A percentile compares a stretch with the other conserved stretches of the same genome.
Evolutionary conservation across 345 rosid species (phyloP).

Genomic region (Linum usitatissimum): DNA sequence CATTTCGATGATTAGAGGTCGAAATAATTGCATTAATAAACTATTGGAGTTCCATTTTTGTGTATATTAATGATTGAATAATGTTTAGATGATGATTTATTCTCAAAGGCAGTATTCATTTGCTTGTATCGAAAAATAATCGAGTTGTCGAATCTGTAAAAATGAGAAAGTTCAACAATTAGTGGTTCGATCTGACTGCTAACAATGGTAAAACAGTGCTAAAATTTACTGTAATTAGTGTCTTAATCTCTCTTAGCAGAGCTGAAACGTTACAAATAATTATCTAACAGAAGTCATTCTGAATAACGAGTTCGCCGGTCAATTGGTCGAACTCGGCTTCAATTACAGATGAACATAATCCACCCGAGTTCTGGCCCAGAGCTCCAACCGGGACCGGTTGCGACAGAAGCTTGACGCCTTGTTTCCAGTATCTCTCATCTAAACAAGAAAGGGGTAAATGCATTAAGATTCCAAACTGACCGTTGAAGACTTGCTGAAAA

Average conservation of each 20-base stretch:
- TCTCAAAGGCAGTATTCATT: no score
- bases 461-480: conserved; percentile 4
- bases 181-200: no score
- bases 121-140: no score
- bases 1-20: neutral
- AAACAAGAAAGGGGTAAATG: neutral
- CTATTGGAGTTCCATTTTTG: neutral
- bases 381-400: conserved; percentile 41
- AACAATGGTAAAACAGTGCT: no score
- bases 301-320: conserved; percentile 45
- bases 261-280: no score
- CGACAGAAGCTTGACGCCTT: conserved; percentile 80
- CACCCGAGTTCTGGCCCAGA: conserved; percentile 9
- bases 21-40: neutral
- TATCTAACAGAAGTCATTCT: conserved; percentile 15
- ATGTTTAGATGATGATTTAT: no score
- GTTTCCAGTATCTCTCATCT: conserved; percentile 74
- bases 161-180: no score
- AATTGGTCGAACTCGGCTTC: conserved; percentile 60
- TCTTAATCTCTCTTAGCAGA: no score
- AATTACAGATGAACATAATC: conserved; percentile 27
- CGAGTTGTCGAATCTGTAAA: no score
- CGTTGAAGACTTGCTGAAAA: neutral
- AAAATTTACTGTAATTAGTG: no score
- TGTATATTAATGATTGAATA: neutral